Evolutionary conservation across 495 filamentous ascomycete genomes (phyloP).

Genomic region (Pseudoneurospora amorphoporcata): DNA sequence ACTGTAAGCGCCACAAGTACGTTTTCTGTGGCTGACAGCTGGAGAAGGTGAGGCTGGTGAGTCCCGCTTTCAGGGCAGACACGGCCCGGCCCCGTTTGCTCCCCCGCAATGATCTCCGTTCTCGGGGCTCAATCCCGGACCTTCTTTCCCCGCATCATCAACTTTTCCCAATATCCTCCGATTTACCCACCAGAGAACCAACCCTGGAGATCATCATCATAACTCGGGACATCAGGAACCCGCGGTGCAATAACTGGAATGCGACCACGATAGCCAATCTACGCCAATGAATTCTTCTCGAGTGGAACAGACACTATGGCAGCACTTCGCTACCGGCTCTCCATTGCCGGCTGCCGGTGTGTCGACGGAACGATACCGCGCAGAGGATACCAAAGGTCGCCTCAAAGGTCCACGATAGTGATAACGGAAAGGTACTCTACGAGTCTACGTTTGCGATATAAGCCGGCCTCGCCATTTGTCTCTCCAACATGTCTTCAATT

Average conservation of each 20-base stretch:
- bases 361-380: background rate
- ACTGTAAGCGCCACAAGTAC: background rate
- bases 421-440: background rate
- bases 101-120: background rate
- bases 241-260: background rate
- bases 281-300: background rate
- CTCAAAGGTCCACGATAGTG: background rate
- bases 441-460: background rate
- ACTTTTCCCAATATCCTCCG: background rate
- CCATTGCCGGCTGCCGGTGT: background rate
- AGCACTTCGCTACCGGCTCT: background rate
- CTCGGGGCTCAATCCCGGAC: background rate
- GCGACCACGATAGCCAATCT: background rate
- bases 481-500: background rate
- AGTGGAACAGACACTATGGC: background rate
- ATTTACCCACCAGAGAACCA: background rate
- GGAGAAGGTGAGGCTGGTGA: background rate
- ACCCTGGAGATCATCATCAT: background rate
- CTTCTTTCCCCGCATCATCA: background rate
- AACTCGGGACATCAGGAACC: background rate
- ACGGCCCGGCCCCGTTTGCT: background rate
- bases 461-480: background rate
- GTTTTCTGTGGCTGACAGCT: background rate
- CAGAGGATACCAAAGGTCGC: background rate
- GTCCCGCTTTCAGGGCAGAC: background rate